Evolutionary conservation across 306 rosid species (phyloP).

Genomic region (Rosa chinensis): DNA sequence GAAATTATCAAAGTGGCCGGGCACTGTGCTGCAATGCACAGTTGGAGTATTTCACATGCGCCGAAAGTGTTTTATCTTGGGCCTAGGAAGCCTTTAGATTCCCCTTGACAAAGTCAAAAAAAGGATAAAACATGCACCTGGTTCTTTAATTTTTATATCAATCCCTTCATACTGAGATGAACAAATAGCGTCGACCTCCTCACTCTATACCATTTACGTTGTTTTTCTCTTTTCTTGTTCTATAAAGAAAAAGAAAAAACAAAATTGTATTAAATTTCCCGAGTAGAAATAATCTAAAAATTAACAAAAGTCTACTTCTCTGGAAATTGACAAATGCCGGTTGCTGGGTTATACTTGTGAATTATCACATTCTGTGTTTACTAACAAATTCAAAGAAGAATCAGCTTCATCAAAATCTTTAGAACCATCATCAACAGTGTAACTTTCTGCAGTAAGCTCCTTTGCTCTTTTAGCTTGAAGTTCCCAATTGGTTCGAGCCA

Average conservation of each 20-base stretch:
- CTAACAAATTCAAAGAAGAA: neutral
- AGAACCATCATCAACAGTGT: slow-evolving; percentile 16
- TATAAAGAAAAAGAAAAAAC: neutral
- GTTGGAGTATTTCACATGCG: no score
- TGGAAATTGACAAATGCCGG: neutral
- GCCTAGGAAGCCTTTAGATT: no score
- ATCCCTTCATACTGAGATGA: neutral
- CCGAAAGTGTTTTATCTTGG: no score
- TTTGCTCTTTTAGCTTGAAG: slow-evolving; percentile 59
- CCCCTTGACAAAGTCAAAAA: no score
- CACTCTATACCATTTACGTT: neutral
- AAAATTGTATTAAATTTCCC: neutral
- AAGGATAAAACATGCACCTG: slow-evolving; percentile 4
- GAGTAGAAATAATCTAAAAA: neutral
- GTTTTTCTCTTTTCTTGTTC: neutral
- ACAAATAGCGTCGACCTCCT: neutral
- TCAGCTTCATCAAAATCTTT: neutral
- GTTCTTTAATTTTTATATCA: neutral
- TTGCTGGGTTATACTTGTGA: neutral
- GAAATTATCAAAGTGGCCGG: no score
- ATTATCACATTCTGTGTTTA: neutral
- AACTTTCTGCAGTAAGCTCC: slow-evolving; percentile 47
- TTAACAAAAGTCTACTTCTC: neutral
- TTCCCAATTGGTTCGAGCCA: slow-evolving; percentile 78
- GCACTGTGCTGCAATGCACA: no score